Evolutionary conservation across 2,329 filamentous ascomycete species (phyloP), one percentile per base, ranked within the genome.

Genomic region (Sporothrix schenckii): DNA sequence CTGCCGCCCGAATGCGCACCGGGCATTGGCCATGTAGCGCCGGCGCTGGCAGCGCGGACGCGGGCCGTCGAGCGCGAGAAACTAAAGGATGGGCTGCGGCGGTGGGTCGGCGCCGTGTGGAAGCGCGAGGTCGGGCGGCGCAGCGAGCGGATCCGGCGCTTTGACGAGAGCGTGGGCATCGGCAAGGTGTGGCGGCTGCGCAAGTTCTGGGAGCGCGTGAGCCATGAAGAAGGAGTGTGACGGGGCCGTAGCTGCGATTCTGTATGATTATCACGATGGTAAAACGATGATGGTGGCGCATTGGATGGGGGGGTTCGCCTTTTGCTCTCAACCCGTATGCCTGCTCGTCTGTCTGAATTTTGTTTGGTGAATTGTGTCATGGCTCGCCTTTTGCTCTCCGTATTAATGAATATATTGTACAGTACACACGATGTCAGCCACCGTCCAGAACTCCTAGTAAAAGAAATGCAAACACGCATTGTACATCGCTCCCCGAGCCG

Each of bases 121-220:
- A 81, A 79, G 53, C 80, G 85, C 24, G 82, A 87, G 77, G 85
- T 87, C 3, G 79, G 79, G 69, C 81, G 84, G 76, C 79, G 82
- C 60, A 82, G 82, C 74, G 82, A 88, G 76, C 79, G 81, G 69
- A 78, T 85, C 30, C 80, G 78, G 72, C 77, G 75, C 71, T 82
- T 80, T 77, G 83, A 87, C 72, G 86, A 88, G 77, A 80, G 79
- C 41, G 79, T 80, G 0, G 85, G 86, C 0, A 78, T 87, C 0
- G 86, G 87, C 2, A 80, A 85, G 54, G 88, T 91, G 7, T 87
- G 88, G 83, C 83, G 85, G 27, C 77, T 92, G 70, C 85, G 85
- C 75, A 82, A 83, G 72, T 91, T 90, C 76, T 92, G 89, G 89
- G 90, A 92, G 79, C 82, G 83, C 27, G 81, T 91, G 47, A 82